Evolutionary conservation across 1,284 basidiomycete species (phyloP).

Genomic region (Chondrostereum purpureum): DNA sequence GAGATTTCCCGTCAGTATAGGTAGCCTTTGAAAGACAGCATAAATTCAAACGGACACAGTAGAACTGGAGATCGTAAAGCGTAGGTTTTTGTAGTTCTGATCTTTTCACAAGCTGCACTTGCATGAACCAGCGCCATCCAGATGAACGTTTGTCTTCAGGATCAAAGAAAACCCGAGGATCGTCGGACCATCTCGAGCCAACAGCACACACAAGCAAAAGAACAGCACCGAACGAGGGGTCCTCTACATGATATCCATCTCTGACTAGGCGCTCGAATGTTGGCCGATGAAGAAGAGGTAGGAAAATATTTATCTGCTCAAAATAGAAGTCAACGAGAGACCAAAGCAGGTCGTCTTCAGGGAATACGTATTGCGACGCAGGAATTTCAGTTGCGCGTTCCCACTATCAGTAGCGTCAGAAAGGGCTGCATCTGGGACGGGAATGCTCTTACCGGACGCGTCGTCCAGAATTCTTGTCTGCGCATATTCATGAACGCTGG

Average conservation of each 20-base stretch:
- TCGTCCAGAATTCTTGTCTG: background rate
- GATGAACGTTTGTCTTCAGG: constrained; percentile 37
- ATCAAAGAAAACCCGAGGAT: constrained; percentile 34
- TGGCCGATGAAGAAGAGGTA: constrained; percentile 39
- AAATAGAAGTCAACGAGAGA: constrained; percentile 43
- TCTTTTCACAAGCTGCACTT: constrained; percentile 26
- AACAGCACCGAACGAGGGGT: constrained; percentile 36
- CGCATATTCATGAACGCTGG: background rate
- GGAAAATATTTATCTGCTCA: constrained; percentile 27
- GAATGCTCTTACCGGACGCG: background rate
- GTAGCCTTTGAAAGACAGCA: too few species aligned
- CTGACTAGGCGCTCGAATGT: constrained; percentile 35
- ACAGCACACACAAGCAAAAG: constrained; percentile 42
- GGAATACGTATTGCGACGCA: constrained; percentile 15
- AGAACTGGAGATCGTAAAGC: constrained; percentile 34
- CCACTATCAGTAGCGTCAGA: background rate
- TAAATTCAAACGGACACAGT: constrained; percentile 33
- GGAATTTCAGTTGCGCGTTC: background rate
- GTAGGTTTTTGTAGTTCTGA: constrained; percentile 27
- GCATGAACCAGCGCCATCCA: constrained; percentile 48
- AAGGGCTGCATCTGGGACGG: background rate
- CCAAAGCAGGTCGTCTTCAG: constrained; percentile 28
- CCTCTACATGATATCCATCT: constrained; percentile 30
- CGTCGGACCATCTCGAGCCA: constrained; percentile 38
- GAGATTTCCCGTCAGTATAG: too few species aligned